These are phyloP conservation scores for Coemansia sp. DNA, from an alignment of 192 early-diverging fungal species.

Conservation along the genomic window DNA sequence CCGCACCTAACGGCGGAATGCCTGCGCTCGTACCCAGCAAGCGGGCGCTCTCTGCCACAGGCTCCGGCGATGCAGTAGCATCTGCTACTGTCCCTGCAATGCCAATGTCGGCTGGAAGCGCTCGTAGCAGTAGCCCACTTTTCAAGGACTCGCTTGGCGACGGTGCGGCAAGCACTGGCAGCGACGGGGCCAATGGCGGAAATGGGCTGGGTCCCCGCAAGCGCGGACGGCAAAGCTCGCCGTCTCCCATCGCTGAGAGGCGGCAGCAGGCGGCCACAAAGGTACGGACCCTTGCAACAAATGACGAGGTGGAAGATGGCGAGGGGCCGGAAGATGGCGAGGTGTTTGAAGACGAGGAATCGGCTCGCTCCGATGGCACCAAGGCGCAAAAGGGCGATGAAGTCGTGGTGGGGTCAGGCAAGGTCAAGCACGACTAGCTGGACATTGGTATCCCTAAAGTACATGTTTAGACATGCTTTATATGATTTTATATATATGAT, in stretches of 20 bases:
- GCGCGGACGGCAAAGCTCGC: constrained; percentile 33
- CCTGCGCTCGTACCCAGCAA: constrained; percentile 42
- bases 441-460: background rate
- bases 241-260: constrained; percentile 9
- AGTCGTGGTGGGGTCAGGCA: constrained; percentile 45
- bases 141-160: background rate
- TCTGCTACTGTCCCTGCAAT: background rate
- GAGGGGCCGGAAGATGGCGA: constrained; percentile 49
- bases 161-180: background rate
- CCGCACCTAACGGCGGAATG: constrained; percentile 1
- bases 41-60: constrained; percentile 20
- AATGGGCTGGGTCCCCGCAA: constrained; percentile 28
- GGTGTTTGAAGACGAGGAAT: constrained; percentile 42
- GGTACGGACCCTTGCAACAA: background rate
- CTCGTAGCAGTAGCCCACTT: background rate
- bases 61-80: constrained; percentile 7
- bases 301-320: constrained; percentile 29
- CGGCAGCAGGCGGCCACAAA: background rate
- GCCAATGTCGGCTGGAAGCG: background rate
- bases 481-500: background rate
- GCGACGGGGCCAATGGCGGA: constrained; percentile 7
- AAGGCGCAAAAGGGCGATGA: constrained; percentile 41
- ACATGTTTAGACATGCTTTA: background rate
- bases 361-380: constrained; percentile 7
- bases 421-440: constrained; percentile 20